These are phyloP conservation scores for Lophium mytilinum DNA, from an alignment of 495 filamentous ascomycete species.

Conservation along the genomic window DNA sequence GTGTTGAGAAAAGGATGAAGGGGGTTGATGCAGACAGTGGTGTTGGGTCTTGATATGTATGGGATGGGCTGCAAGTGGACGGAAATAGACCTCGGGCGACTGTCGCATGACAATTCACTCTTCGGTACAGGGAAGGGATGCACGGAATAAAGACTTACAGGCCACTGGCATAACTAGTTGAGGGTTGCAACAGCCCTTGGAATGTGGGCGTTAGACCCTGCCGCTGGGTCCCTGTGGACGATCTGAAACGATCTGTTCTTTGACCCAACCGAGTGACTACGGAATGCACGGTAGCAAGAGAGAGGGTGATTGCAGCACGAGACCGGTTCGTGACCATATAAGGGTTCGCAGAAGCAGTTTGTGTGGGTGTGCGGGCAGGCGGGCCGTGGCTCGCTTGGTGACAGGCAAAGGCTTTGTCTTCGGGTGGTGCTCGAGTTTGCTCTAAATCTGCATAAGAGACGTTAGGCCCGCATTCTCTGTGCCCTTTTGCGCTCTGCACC, in stretches of 20 bases:
- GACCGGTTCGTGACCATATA: constrained; percentile 21
- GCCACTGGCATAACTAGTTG: constrained; percentile 23
- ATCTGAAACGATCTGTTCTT: constrained; percentile 22
- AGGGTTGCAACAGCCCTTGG: constrained; percentile 23
- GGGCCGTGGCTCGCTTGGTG: constrained; percentile 14
- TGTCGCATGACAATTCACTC: constrained; percentile 17
- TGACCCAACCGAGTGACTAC: constrained; percentile 19
- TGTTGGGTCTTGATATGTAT: not conserved
- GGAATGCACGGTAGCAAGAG: constrained; percentile 19
- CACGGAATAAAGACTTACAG: constrained; percentile 24
- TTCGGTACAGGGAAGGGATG: constrained; percentile 4
- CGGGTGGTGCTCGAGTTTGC: constrained; percentile 1
- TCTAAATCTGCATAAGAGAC: constrained; percentile 22
- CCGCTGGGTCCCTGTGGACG: constrained; percentile 20
- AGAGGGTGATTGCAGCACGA: constrained; percentile 21
- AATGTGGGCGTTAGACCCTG: constrained; percentile 23
- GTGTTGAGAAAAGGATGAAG: not conserved
- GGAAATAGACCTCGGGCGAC: not conserved
- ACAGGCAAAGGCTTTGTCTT: constrained; percentile 16
- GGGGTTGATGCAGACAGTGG: not conserved
- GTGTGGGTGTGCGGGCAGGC: constrained; percentile 9
- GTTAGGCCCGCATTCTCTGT: constrained; percentile 15
- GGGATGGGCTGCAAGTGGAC: not conserved
- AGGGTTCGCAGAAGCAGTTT: constrained; percentile 10
- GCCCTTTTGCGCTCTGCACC: not conserved